Evolutionary conservation across 73 alveolate genomes (phyloP).

Genomic region (Stentor coeruleus): DNA sequence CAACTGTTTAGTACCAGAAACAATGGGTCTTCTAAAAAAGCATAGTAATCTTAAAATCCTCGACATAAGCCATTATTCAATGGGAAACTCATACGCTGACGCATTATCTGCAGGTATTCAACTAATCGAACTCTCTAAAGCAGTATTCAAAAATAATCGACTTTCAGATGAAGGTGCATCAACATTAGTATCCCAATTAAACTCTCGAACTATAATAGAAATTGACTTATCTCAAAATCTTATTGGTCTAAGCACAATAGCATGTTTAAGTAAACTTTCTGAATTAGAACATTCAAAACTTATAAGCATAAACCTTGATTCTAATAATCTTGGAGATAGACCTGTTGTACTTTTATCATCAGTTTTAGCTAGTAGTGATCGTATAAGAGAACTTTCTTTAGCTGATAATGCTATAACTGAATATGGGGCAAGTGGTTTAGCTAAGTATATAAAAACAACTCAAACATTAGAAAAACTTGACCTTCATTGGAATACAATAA

Average conservation of each 20-base stretch:
- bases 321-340: background rate
- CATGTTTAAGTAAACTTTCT: background rate
- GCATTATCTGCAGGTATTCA: conserved; percentile 10
- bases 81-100: background rate
- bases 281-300: background rate
- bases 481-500: background rate
- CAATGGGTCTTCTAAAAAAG: background rate
- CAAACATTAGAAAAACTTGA: conserved; percentile 3
- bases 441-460: background rate
- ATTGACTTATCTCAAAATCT: background rate
- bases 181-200: background rate
- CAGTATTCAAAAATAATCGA: background rate
- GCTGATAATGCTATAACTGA: background rate
- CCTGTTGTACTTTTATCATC: background rate
- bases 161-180: conserved; percentile 9
- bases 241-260: background rate
- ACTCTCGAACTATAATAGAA: background rate
- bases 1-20: background rate
- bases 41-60: background rate
- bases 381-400: background rate
- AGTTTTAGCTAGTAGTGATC: background rate
- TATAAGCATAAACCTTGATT: background rate
- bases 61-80: background rate
- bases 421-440: background rate
- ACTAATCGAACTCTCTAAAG: background rate